phyloP scores from a whole-genome alignment of 1,139 yeast species.

The Meyerozyma sp. region DNA sequence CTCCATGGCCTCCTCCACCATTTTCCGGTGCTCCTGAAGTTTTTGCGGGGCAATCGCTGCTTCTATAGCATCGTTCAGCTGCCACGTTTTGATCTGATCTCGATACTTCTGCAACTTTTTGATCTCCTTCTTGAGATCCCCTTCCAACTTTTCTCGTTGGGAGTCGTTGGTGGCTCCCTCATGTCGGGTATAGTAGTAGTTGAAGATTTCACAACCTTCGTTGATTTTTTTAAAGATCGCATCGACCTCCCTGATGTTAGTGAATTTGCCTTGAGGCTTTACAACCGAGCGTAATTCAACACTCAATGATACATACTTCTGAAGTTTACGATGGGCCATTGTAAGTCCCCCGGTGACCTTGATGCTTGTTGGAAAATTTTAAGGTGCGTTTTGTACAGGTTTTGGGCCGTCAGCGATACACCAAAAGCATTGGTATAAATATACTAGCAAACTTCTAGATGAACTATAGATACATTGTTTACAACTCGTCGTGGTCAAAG shows the following conservation, averaged over 20 bases:
- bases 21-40: slow-evolving; percentile 36
- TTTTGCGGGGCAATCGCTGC: slow-evolving; percentile 36
- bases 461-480: slow-evolving; percentile 7
- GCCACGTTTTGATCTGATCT: slow-evolving; percentile 26
- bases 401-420: neutral
- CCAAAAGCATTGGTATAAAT: neutral
- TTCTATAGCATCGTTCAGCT: slow-evolving; percentile 40
- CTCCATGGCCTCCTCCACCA: slow-evolving; percentile 48
- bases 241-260: slow-evolving; percentile 19
- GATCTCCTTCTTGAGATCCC: slow-evolving; percentile 23
- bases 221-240: slow-evolving; percentile 23
- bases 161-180: slow-evolving; percentile 33
- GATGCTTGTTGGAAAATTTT: slow-evolving; percentile 1
- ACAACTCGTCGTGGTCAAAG: slow-evolving; percentile 55
- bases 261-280: neutral
- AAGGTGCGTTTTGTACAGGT: neutral
- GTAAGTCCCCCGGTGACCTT: slow-evolving; percentile 1
- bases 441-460: neutral
- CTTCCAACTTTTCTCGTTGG: slow-evolving; percentile 24
- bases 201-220: slow-evolving; percentile 26
- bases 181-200: slow-evolving; percentile 42
- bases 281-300: neutral
- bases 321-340: slow-evolving; percentile 43
- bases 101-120: slow-evolving; percentile 23
- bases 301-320: slow-evolving; percentile 33